Conservation (phyloP, 2,329 filamentous ascomycete species). For the Xylaria multiplex region DNA sequence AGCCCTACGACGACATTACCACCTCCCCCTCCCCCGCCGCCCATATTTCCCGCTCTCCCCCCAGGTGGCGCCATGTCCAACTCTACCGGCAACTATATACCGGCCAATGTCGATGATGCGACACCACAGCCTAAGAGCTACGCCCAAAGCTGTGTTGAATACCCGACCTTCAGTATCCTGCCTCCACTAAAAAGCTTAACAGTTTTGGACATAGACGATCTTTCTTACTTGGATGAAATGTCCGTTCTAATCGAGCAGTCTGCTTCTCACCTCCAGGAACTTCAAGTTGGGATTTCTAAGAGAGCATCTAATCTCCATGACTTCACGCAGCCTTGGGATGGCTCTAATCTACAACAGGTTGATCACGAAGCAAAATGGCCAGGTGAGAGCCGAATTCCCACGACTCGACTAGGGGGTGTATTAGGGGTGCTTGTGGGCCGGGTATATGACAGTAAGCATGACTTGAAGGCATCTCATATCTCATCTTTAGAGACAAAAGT, state of each 20-base stretch:
- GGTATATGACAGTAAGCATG: constrained; percentile 67
- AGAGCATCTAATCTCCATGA: constrained; percentile 55
- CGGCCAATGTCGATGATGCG: constrained; percentile 45
- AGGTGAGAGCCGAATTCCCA: constrained; percentile 67
- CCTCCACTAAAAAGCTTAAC: constrained; percentile 78
- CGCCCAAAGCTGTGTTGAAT: constrained; percentile 72
- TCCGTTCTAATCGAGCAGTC: constrained; percentile 79
- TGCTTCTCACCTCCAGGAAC: constrained; percentile 70
- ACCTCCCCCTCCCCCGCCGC: constrained; percentile 36
- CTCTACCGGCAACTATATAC: constrained; percentile 42
- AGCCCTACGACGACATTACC: constrained; percentile 37
- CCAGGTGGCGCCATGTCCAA: constrained; percentile 33
- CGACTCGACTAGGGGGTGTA: constrained; percentile 73
- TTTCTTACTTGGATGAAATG: constrained; percentile 86
- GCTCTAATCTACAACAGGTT: constrained; percentile 69
- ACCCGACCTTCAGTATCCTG: constrained; percentile 81
- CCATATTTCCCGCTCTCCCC: constrained; percentile 39
- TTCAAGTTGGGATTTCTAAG: constrained; percentile 76
- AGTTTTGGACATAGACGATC: constrained; percentile 83
- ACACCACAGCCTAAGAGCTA: constrained; percentile 57
- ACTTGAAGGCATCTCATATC: not conserved
- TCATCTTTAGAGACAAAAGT: not conserved
- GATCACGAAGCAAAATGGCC: constrained; percentile 68
- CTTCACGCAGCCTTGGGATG: constrained; percentile 72
- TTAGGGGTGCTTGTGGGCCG: constrained; percentile 74